phyloP scores from a whole-genome alignment of 2,329 filamentous ascomycete species.

The Zymoseptoria tritici region DNA sequence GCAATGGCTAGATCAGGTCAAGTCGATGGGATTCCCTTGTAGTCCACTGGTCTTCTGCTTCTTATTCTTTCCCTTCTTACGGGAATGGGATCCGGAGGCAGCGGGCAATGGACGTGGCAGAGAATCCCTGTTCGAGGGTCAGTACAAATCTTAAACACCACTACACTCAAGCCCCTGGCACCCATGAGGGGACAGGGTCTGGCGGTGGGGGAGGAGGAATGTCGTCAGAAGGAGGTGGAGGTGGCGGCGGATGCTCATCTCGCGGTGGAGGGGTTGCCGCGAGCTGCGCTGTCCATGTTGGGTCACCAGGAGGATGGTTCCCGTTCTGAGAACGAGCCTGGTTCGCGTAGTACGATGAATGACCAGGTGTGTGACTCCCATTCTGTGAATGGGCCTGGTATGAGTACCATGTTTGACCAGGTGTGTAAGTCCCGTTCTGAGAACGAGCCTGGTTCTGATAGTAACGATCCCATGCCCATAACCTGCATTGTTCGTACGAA shows the following conservation, averaged over 20 bases:
- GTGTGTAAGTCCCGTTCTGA: too few species aligned
- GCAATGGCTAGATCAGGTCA: not conserved
- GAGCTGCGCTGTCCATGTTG: not conserved
- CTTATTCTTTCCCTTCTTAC: not conserved
- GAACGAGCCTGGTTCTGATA: too few species aligned
- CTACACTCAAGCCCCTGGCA: not conserved
- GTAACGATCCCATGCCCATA: not conserved
- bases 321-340: not conserved
- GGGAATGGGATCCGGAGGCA: not conserved
- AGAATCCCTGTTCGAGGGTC: not conserved
- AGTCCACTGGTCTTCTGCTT: not conserved
- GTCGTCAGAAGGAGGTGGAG: not conserved
- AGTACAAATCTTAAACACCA: not conserved
- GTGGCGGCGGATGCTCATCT: not conserved
- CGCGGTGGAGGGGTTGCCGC: not conserved
- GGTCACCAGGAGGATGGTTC: not conserved
- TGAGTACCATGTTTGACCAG: not conserved
- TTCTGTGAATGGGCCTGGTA: not conserved
- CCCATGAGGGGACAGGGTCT: not conserved
- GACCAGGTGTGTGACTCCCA: not conserved
- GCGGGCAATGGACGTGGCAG: not conserved
- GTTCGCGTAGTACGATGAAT: not conserved
- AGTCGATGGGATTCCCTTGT: conserved; percentile 1
- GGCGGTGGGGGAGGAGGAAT: not conserved
- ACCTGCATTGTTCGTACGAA: not conserved